Evolutionary conservation across 2,329 filamentous ascomycete species (phyloP), one percentile per base, ranked within the genome.

Genomic region (Ceratocystis diversiconidia): DNA sequence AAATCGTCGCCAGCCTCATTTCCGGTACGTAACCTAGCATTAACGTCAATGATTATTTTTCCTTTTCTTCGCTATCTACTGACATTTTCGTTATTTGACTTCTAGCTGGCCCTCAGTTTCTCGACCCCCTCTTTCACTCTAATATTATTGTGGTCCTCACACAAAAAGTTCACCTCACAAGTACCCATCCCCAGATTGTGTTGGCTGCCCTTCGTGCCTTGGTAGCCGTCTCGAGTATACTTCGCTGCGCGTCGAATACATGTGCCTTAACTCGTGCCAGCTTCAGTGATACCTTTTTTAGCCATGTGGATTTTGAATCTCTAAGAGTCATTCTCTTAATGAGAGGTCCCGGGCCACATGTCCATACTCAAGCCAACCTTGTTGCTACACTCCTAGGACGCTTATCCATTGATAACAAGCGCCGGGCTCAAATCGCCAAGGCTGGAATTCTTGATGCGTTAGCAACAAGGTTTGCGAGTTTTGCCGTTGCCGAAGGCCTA

Each of bases 381-480:
- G 55, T 48, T n/a, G 63, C 63, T 30, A 65, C 55, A 10, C 52
- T 65, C 19, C 41, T 65, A 32, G 63, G 36, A 10, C 63, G 63
- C 6, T 36, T 65, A 15, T 22, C 19, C 7, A 59, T 65, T 5
- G 63, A 65, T 17, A 61, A 65, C 43, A 61, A 61, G 19, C 55
- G n/a, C 4, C 63, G 63, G 17, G 57, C 44, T n/a, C 55, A 61
- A 10, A 44, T 97, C 65, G 83, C 89, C 10, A 85, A 86, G 46
- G 80, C 79, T 10, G 89, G 89, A 5, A 80, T 95, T 30, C 78
- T 97, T 43, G 90, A 96, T 74, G 83, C 87, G 12, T 79, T 97
- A 32, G 87, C 90, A 30, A 81, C 84, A 4, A 86, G 86, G 69
- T 76, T 97, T 66, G 89, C 84, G 63, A 85, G 81, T 65, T 87